Conservation (phyloP, 208 protist genomes). For the Leishmania turanica region DNA sequence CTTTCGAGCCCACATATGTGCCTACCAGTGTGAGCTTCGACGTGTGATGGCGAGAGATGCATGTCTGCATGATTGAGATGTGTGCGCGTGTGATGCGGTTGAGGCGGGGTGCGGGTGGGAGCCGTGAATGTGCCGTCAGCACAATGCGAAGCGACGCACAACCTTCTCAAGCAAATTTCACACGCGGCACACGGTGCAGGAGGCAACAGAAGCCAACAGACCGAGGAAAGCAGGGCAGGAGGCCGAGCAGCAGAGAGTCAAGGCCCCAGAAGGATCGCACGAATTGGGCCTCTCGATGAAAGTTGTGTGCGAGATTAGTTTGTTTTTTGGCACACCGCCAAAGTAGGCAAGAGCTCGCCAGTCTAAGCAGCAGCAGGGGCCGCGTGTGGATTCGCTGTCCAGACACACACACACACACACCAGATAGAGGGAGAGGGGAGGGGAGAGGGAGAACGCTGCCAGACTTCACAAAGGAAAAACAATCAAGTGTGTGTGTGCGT, state of each 20-base stretch:
- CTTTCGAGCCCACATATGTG: constrained; percentile 33
- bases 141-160: neutral
- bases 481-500: neutral
- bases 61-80: constrained; percentile 11
- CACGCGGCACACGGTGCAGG: neutral
- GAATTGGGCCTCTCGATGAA: neutral
- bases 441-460: neutral
- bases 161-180: neutral
- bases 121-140: neutral
- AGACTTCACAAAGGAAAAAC: constrained; percentile 2
- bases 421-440: too few species aligned
- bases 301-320: neutral
- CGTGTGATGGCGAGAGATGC: constrained; percentile 16
- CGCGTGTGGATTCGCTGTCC: neutral
- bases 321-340: neutral
- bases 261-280: neutral
- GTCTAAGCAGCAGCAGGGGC: neutral
- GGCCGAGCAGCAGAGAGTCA: neutral
- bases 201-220: constrained; percentile 1
- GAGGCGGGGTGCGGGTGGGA: neutral
- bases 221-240: neutral
- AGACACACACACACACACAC: too few species aligned
- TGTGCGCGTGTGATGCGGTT: neutral
- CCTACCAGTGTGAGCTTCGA: constrained; percentile 37
- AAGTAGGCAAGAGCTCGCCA: neutral